These are phyloP conservation scores for Ophidiomyces ophidiicola DNA, from an alignment of 2,329 filamentous ascomycete species.

Conservation along the genomic window DNA sequence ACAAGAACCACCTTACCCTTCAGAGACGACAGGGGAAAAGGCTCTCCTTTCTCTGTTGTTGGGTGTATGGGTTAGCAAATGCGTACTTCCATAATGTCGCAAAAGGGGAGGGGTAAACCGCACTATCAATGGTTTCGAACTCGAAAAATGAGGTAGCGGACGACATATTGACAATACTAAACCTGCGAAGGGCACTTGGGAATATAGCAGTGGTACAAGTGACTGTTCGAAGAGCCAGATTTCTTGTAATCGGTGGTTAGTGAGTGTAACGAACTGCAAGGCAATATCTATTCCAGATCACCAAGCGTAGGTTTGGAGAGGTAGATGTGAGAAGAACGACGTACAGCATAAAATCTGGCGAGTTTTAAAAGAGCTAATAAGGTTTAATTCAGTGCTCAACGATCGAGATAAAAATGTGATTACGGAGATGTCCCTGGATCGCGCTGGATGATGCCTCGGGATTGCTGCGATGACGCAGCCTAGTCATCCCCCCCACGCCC, in stretches of 20 bases:
- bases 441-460: too few relatives aligned
- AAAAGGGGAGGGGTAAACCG: too few relatives aligned
- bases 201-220: not conserved
- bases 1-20: constrained; percentile 88
- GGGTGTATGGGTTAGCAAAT: constrained; percentile 5
- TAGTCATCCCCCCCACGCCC: too few relatives aligned
- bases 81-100: too few relatives aligned
- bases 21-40: constrained; percentile 58
- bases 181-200: not conserved
- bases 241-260: not conserved
- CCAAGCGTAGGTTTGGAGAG: too few relatives aligned
- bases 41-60: constrained; percentile 55
- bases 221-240: not conserved
- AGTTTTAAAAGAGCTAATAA: too few relatives aligned
- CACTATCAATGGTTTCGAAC: constrained; percentile 48
- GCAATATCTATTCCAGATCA: not conserved
- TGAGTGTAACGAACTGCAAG: not conserved
- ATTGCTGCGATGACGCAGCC: too few relatives aligned
- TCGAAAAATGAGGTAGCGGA: constrained; percentile 40
- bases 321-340: too few relatives aligned
- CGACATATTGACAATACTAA: constrained; percentile 12
- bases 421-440: too few relatives aligned
- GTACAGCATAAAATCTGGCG: too few relatives aligned
- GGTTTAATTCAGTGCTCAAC: too few relatives aligned
- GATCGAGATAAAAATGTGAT: too few relatives aligned